Percentiles rank a stretch among this genome's conserved stretches.
These are phyloP conservation scores for Coniochaeta sp. DNA, from an alignment of 2,329 filamentous ascomycete genomes.

Conservation along the genomic window DNA sequence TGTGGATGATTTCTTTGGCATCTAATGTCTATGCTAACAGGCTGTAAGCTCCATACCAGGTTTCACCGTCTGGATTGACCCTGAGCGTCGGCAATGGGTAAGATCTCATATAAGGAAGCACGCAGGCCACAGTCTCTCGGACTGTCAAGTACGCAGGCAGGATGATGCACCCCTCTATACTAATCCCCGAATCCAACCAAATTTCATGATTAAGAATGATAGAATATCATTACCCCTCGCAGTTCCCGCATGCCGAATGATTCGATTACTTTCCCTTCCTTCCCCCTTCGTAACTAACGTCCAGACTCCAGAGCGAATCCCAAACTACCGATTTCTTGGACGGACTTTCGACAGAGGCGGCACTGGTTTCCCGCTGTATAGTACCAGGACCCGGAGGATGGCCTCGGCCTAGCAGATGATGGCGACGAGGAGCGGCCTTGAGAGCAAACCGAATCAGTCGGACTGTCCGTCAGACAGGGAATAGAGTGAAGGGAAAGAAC, in stretches of 20 bases:
- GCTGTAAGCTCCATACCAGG: background rate
- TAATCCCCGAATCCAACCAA: background rate
- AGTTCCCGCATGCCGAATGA: background rate
- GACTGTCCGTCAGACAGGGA: slow-evolving; percentile 11
- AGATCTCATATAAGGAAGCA: too few relatives aligned
- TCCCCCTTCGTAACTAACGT: slow-evolving; percentile 45
- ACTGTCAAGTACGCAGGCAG: background rate
- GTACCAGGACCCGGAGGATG: background rate
- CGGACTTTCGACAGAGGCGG: slow-evolving; percentile 25
- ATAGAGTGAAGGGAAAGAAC: slow-evolving; percentile 8
- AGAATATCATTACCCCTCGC: background rate
- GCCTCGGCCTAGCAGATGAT: background rate
- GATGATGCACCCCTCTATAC: background rate
- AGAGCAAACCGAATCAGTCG: background rate
- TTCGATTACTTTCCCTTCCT: slow-evolving; percentile 8
- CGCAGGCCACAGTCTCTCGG: too few relatives aligned
- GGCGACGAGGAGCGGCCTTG: background rate
- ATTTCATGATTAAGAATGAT: background rate
- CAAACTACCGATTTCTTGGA: slow-evolving; percentile 50
- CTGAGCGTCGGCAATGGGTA: too few relatives aligned
- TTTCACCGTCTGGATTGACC: too few relatives aligned
- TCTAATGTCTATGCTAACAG: background rate
- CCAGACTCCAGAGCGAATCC: slow-evolving; percentile 55
- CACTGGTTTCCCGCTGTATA: slow-evolving; percentile 29
- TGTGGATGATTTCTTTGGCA: background rate